A percentile compares a stretch with the other conserved stretches of the same genome.
These are phyloP conservation scores for Erodium trifolium DNA, from an alignment of 441 rosid species.

Conservation along the genomic window DNA sequence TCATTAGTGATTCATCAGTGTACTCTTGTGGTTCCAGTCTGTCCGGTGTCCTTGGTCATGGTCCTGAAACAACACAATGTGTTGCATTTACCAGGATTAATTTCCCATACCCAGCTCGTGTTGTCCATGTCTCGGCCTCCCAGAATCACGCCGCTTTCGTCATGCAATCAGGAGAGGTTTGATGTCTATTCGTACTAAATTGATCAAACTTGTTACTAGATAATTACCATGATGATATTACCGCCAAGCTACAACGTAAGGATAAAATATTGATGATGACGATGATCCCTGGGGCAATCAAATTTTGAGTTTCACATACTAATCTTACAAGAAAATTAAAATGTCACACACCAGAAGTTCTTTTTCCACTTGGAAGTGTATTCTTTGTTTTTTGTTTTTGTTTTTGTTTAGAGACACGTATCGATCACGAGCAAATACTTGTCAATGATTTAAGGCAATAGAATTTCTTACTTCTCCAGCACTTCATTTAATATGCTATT, in stretches of 20 bases:
- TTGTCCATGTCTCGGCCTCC: slow-evolving; percentile 82
- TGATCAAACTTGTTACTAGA: too few relatives aligned
- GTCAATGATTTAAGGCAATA: neutral
- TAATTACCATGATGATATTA: too few relatives aligned
- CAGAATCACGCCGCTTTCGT: slow-evolving; percentile 86
- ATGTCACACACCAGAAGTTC: too few relatives aligned
- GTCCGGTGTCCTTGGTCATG: slow-evolving; percentile 89
- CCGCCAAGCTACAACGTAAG: too few relatives aligned
- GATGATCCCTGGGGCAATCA: too few relatives aligned
- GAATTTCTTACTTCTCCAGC: neutral
- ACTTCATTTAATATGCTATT: neutral
- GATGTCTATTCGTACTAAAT: slow-evolving; percentile 19
- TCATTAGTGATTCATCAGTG: slow-evolving; percentile 72
- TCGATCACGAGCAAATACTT: neutral
- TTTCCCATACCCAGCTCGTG: slow-evolving; percentile 52
- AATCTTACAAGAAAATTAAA: too few relatives aligned
- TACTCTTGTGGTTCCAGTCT: slow-evolving; percentile 87
- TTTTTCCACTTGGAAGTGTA: too few relatives aligned
- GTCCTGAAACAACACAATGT: slow-evolving; percentile 84
- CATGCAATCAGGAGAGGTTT: slow-evolving; percentile 84
- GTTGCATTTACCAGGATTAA: slow-evolving; percentile 61
- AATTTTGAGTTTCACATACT: too few relatives aligned
- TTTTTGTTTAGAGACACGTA: too few relatives aligned
- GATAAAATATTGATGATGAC: too few relatives aligned
- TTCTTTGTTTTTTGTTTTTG: too few relatives aligned